Evolutionary conservation across 2,329 filamentous ascomycete genomes (phyloP).

Genomic region (Herpotrichia juniperi): DNA sequence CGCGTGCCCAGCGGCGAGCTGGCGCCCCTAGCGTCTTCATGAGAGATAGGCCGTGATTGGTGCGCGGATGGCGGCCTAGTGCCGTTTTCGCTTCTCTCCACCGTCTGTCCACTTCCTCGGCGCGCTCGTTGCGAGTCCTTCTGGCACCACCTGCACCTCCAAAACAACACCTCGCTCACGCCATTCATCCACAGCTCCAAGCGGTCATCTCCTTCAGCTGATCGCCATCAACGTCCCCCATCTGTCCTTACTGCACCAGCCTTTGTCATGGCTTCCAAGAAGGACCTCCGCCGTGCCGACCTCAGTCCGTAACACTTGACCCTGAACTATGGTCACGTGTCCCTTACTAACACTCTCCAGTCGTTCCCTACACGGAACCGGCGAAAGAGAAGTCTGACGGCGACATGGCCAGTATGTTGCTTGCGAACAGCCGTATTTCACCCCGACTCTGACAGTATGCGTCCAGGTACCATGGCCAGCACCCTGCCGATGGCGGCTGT

Average conservation of each 20-base stretch:
- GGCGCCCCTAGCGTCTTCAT: too few species aligned
- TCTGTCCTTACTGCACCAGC: slow-evolving; percentile 1
- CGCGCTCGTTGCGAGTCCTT: background rate
- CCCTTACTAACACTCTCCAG: slow-evolving; percentile 53
- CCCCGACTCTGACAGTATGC: slow-evolving; percentile 25
- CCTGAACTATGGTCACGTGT: slow-evolving; percentile 33
- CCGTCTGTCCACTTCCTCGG: background rate
- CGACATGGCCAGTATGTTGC: slow-evolving; percentile 72
- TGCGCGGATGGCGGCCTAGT: background rate
- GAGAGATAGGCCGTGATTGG: background rate
- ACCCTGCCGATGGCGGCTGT: slow-evolving; percentile 93
- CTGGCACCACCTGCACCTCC: background rate
- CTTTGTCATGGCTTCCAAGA: slow-evolving; percentile 67
- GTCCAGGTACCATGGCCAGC: slow-evolving; percentile 66
- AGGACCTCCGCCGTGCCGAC: slow-evolving; percentile 77
- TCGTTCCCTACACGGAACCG: slow-evolving; percentile 86
- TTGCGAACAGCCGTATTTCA: slow-evolving; percentile 3
- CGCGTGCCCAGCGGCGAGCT: background rate
- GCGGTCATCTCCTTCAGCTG: slow-evolving; percentile 8
- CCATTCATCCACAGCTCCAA: background rate
- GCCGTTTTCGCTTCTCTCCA: background rate
- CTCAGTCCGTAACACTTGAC: slow-evolving; percentile 63
- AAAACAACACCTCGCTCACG: background rate
- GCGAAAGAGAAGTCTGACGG: slow-evolving; percentile 65
- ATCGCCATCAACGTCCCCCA: slow-evolving; percentile 19